phyloP scores from a whole-genome alignment of 1,139 yeast species.

The Arxiozyma slooffiae region DNA sequence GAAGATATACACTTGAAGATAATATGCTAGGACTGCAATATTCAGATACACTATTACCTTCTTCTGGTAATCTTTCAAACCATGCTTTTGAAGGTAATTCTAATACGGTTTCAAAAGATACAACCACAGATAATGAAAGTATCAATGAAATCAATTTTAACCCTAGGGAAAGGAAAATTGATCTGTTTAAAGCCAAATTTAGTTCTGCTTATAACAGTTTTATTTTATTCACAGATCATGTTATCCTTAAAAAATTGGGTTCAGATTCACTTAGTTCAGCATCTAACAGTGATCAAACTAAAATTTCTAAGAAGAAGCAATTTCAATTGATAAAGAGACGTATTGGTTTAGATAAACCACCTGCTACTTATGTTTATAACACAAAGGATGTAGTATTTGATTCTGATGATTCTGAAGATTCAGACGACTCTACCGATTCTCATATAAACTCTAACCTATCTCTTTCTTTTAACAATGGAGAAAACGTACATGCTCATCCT shows the following conservation, averaged over 20 bases:
- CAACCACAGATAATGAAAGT: slow-evolving; percentile 11
- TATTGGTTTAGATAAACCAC: slow-evolving; percentile 24
- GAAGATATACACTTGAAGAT: neutral
- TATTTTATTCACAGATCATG: slow-evolving; percentile 42
- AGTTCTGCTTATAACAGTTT: slow-evolving; percentile 33
- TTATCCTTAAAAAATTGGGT: slow-evolving; percentile 49
- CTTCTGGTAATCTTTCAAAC: neutral
- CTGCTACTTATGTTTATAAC: slow-evolving; percentile 46
- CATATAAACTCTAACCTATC: neutral
- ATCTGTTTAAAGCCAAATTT: slow-evolving; percentile 18
- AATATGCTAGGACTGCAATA: neutral
- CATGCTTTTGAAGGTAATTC: neutral
- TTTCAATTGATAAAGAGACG: slow-evolving; percentile 21
- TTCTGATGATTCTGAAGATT: slow-evolving; percentile 19
- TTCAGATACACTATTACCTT: neutral
- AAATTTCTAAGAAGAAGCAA: slow-evolving; percentile 10
- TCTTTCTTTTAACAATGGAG: too few species aligned
- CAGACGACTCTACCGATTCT: neutral
- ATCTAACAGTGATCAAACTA: slow-evolving; percentile 11
- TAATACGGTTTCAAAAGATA: too few species aligned
- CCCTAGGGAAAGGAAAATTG: slow-evolving; percentile 11
- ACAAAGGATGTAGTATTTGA: slow-evolving; percentile 46
- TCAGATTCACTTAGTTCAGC: slow-evolving; percentile 12
- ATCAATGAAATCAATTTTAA: slow-evolving; percentile 16
- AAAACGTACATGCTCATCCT: neutral